Evolutionary conservation across 768 basidiomycete genomes (phyloP).

Genomic region (Kwoniella newhampshirensis): DNA sequence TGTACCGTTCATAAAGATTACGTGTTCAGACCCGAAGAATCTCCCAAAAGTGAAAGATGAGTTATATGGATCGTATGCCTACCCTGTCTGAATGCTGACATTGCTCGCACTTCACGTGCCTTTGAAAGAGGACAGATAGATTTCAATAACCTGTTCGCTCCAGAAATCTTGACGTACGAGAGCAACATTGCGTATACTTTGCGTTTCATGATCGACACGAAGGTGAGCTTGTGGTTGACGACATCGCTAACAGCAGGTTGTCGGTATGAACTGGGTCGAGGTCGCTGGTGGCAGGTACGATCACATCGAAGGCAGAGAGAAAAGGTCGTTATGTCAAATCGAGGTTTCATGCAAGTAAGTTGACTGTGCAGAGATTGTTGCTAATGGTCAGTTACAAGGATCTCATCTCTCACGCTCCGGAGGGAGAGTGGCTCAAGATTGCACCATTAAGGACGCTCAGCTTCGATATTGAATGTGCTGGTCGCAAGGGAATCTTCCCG

Average conservation of each 20-base stretch:
- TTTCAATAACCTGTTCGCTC: constrained; percentile 64
- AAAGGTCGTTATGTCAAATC: constrained; percentile 80
- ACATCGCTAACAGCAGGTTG: constrained; percentile 61
- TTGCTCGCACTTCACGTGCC: constrained; percentile 52
- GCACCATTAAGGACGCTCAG: constrained; percentile 91
- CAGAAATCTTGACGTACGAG: constrained; percentile 71
- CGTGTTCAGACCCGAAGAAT: constrained; percentile 67
- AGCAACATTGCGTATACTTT: constrained; percentile 89
- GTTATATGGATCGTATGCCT: no score
- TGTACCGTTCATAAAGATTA: constrained; percentile 81
- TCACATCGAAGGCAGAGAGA: constrained; percentile 61
- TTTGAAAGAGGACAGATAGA: constrained; percentile 74
- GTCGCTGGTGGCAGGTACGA: constrained; percentile 78
- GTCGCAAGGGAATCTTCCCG: constrained; percentile 94
- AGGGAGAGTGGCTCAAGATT: constrained; percentile 85
- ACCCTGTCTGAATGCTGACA: constrained; percentile 10
- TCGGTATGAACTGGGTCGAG: constrained; percentile 99
- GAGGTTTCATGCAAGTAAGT: constrained; percentile 75
- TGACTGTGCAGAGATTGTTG: no score
- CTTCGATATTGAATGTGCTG: constrained; percentile 99
- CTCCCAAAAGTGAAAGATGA: constrained; percentile 90
- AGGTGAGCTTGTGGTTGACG: constrained; percentile 58
- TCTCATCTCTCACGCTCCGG: constrained; percentile 86
- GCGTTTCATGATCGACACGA: constrained; percentile 97
- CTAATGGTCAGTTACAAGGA: constrained; percentile 65